Percentiles rank a stretch among this genome's conserved stretches.
These are phyloP conservation scores for Trypanosomatidae sp. DNA, from an alignment of 208 protist genomes.

Conservation along the genomic window DNA sequence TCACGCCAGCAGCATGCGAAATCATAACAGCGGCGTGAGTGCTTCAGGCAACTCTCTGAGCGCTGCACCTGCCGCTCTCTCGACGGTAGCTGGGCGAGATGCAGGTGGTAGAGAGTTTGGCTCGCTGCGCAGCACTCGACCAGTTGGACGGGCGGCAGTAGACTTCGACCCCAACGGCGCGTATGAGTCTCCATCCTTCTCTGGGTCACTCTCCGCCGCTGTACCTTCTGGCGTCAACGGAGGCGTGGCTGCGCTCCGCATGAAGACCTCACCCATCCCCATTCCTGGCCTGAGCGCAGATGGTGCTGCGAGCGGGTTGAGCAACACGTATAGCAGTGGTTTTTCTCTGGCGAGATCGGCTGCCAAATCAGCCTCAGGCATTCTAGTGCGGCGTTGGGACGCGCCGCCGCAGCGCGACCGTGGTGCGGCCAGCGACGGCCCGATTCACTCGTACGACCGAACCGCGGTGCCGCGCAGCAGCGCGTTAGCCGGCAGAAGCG, in stretches of 20 bases:
- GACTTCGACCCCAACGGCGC: not conserved
- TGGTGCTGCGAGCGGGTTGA: not conserved
- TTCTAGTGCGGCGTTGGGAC: constrained; percentile 19
- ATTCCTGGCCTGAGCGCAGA: not conserved
- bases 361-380: constrained; percentile 8
- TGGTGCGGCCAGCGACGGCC: not conserved
- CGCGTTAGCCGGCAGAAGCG: constrained; percentile 6
- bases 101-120: not conserved
- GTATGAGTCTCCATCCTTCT: not conserved
- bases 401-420: not conserved
- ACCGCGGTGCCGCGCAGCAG: constrained; percentile 20
- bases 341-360: constrained; percentile 1
- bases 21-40: not conserved
- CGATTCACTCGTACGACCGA: constrained; percentile 24
- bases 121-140: not conserved
- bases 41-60: not conserved
- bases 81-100: not conserved
- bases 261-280: not conserved
- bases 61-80: not conserved
- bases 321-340: not conserved
- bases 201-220: not conserved
- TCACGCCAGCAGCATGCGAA: not conserved
- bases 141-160: not conserved
- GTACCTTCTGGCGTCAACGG: constrained; percentile 6
- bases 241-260: constrained; percentile 2